These are phyloP conservation scores for Rhododendron mucronatum DNA, from an alignment of 148 eudicot genomes.

Conservation along the genomic window DNA sequence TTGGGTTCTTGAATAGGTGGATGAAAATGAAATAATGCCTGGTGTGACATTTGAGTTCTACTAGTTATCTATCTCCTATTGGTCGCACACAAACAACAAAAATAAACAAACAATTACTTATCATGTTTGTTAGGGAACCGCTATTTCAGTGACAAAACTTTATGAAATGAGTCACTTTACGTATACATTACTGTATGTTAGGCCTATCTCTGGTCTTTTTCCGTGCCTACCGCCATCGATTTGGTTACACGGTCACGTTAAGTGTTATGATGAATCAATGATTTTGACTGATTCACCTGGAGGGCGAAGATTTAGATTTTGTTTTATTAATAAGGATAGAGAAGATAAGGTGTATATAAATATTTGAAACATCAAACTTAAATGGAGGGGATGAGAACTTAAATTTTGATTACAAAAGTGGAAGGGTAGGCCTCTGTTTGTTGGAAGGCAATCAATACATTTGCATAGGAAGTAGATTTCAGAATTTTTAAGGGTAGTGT, in stretches of 20 bases:
- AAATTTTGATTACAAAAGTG: neutral
- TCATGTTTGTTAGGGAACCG: neutral
- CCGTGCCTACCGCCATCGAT: neutral
- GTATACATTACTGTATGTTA: no score
- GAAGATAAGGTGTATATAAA: no score
- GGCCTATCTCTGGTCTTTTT: no score
- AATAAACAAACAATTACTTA: neutral
- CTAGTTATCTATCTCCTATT: neutral
- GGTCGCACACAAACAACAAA: neutral
- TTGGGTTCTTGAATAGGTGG: neutral
- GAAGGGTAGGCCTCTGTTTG: neutral
- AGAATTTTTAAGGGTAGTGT: neutral
- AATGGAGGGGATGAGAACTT: neutral
- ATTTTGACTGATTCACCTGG: neutral
- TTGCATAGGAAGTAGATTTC: neutral
- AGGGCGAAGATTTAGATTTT: no score
- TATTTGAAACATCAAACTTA: neutral
- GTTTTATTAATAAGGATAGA: no score
- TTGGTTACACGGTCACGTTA: neutral
- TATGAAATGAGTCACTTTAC: no score
- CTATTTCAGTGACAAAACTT: no score
- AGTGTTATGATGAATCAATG: neutral
- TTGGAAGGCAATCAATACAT: neutral
- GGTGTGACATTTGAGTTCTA: neutral
- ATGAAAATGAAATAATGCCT: no score